These are phyloP conservation scores for Paraurostyla sp. DNA, from an alignment of 73 alveolate genomes.

Conservation along the genomic window DNA sequence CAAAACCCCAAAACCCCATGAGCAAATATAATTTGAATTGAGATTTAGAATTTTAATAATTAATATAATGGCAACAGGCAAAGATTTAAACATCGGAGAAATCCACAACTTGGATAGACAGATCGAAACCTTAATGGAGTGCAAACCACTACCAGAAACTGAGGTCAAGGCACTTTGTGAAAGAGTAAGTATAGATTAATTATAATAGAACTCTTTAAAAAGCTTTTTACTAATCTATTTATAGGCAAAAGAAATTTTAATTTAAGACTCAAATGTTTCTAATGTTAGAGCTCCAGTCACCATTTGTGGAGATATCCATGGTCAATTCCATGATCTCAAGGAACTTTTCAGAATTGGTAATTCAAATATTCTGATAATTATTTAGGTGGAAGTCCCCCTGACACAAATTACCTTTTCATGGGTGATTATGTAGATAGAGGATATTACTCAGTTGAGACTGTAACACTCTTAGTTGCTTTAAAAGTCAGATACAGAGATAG, in stretches of 20 bases:
- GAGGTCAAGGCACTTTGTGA: slow-evolving; percentile 96
- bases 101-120: slow-evolving; percentile 58
- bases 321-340: slow-evolving; percentile 93
- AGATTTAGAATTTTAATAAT: slow-evolving; percentile 1
- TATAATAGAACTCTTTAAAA: slow-evolving; percentile 81
- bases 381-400: slow-evolving; percentile 89
- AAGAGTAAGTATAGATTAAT: slow-evolving; percentile 62
- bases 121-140: slow-evolving; percentile 66
- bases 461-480: slow-evolving; percentile 83
- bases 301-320: slow-evolving; percentile 96
- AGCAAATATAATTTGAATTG: not conserved
- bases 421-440: slow-evolving; percentile 96
- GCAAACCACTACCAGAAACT: slow-evolving; percentile 80
- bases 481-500: slow-evolving; percentile 92
- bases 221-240: not conserved
- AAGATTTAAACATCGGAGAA: slow-evolving; percentile 24
- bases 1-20: slow-evolving; percentile 22
- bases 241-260: slow-evolving; percentile 89
- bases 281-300: slow-evolving; percentile 66
- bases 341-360: slow-evolving; percentile 91
- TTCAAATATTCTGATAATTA: not conserved
- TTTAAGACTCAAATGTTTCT: slow-evolving; percentile 66
- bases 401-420: slow-evolving; percentile 89
- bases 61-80: slow-evolving; percentile 5
- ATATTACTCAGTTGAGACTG: slow-evolving; percentile 91